Evolutionary conservation across 495 filamentous ascomycete genomes (phyloP).

Genomic region (Neohortaea acidophila): DNA sequence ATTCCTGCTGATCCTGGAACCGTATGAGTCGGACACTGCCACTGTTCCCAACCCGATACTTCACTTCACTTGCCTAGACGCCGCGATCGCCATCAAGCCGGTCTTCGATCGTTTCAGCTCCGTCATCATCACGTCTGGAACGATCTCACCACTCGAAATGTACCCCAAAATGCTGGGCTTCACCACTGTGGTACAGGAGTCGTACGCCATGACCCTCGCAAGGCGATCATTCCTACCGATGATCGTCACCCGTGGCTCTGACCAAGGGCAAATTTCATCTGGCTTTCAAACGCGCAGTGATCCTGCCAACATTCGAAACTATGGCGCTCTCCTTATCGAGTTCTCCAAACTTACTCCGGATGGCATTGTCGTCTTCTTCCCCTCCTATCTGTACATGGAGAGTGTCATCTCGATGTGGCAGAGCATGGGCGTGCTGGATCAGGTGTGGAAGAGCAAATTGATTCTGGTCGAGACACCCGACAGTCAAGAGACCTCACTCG

Average conservation of each 20-base stretch:
- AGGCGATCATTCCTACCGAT: slow-evolving; percentile 92
- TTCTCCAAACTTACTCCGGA: slow-evolving; percentile 92
- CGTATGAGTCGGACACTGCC: slow-evolving; percentile 87
- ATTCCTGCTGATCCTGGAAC: slow-evolving; percentile 89
- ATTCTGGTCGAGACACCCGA: slow-evolving; percentile 97
- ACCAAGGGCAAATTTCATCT: slow-evolving; percentile 81
- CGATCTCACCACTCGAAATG: slow-evolving; percentile 94
- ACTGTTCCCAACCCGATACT: slow-evolving; percentile 91
- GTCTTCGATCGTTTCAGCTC: slow-evolving; percentile 95
- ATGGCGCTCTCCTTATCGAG: slow-evolving; percentile 80
- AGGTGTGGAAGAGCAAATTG: slow-evolving; percentile 98
- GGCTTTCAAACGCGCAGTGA: slow-evolving; percentile 92
- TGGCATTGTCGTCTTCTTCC: slow-evolving; percentile 97
- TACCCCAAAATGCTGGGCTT: slow-evolving; percentile 98
- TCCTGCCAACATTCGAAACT: slow-evolving; percentile 85
- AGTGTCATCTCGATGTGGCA: slow-evolving; percentile 98
- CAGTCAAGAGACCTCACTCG: slow-evolving; percentile 88
- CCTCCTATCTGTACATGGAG: slow-evolving; percentile 98
- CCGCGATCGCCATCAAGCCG: slow-evolving; percentile 94
- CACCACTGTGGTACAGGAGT: slow-evolving; percentile 79
- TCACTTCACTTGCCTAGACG: slow-evolving; percentile 93
- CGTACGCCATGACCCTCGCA: slow-evolving; percentile 92
- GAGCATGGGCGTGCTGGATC: slow-evolving; percentile 89
- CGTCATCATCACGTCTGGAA: slow-evolving; percentile 96
- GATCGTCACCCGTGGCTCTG: slow-evolving; percentile 88